Base-by-base conservation (phyloP, 75 land plant species). In the Isoetes taiwanensis region DNA sequence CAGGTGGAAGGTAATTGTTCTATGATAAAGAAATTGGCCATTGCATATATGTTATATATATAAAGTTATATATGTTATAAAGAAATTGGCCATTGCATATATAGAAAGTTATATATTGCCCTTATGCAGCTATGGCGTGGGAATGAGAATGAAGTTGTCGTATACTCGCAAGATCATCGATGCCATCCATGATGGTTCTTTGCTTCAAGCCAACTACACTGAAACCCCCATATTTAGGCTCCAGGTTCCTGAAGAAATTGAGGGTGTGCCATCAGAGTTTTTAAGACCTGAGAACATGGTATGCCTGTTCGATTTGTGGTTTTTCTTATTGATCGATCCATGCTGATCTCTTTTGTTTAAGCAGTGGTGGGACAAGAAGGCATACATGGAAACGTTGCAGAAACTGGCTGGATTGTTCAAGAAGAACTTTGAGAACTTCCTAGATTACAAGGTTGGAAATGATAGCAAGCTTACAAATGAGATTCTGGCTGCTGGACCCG, bases 101-200 rank as follows among this genome's bases (percentile, higher is more conserved):
- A 16, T 11, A 25, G 60, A 21, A 41, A 60, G 37, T 19, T 32
- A 32, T 0, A 1, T 21, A 39, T 20, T n/a, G 52, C 16, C 14
- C 12, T 26, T 32, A 17, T 58, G 46, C 72, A 88, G 96, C 29
- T 90, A 90, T 70, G 97, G 97, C 1, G 67, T 68, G 4, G 97
- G 97, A 10, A 69, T 30, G 41, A 78, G 97, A 27, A 90, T 90
- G 52, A 90, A 83, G 62, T 61, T 90, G 61, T 34, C 64, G 2
- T 75, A 86, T 68, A 90, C 97, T 2, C 32, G 97, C 33, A 83
- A 74, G 60, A 90, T 90, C 62, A 86, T 90, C 41, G 82, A 90
- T 69, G 97, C 94, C 27, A 90, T 90, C 6, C 97, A 90, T 55
- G 79, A 79, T 0, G 97, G 97, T 9, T 57, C 64, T 12, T 76